A percentile compares a stretch with the other conserved stretches of the same genome.
Evolutionary conservation across 495 filamentous ascomycete genomes (phyloP).

Genomic region (Penicillium ucsense): DNA sequence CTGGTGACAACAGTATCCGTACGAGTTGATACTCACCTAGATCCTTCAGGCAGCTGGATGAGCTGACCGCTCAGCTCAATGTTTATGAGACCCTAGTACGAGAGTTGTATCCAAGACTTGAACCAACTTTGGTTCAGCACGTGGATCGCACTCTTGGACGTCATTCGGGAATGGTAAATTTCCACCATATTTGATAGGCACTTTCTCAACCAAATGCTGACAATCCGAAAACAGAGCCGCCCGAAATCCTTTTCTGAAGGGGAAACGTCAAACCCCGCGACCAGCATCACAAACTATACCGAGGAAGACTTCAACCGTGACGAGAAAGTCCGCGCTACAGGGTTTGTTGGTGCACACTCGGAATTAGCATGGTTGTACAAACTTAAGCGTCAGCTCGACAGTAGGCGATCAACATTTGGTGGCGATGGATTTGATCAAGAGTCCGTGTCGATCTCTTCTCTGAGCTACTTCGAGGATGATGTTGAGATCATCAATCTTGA

Average conservation of each 20-base stretch:
- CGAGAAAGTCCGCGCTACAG: slow-evolving; percentile 40
- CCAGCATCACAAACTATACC: slow-evolving; percentile 37
- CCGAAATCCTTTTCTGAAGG: not conserved
- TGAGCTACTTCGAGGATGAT: slow-evolving; percentile 51
- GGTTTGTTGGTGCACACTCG: slow-evolving; percentile 55
- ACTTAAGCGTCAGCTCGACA: slow-evolving; percentile 30
- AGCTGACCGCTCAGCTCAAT: slow-evolving; percentile 28
- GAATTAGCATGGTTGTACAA: slow-evolving; percentile 52
- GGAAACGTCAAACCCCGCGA: not conserved
- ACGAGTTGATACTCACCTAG: not conserved
- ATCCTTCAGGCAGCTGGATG: slow-evolving; percentile 25
- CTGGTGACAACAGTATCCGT: not conserved
- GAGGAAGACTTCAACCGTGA: slow-evolving; percentile 50
- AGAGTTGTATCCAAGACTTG: slow-evolving; percentile 27
- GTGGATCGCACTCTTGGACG: slow-evolving; percentile 26
- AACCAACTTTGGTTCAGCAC: slow-evolving; percentile 20
- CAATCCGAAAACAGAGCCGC: not conserved
- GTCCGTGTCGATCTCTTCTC: slow-evolving; percentile 22
- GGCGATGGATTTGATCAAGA: slow-evolving; percentile 15
- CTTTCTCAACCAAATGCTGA: not conserved
- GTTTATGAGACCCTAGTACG: slow-evolving; percentile 26
- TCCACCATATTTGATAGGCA: not conserved
- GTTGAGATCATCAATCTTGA: slow-evolving; percentile 30
- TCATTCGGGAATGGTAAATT: slow-evolving; percentile 11
- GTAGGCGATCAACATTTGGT: slow-evolving; percentile 4